Percentiles rank a stretch among this genome's conserved stretches.
These are phyloP conservation scores for Ajuga reptans DNA, from an alignment of 305 asterid species.

Conservation along the genomic window DNA sequence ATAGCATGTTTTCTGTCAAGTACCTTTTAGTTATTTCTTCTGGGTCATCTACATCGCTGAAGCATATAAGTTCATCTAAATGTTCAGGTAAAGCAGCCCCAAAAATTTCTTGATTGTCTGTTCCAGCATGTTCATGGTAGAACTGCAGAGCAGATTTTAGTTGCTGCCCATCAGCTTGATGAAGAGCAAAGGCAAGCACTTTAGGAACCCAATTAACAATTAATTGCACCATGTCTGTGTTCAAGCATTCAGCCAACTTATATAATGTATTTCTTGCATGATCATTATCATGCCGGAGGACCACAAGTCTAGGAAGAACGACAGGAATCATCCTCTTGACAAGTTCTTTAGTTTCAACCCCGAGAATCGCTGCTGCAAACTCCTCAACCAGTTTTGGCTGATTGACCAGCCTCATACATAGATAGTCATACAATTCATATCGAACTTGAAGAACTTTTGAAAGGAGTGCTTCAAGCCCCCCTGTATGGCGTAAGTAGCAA, in stretches of 20 bases:
- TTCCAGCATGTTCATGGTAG: constrained; percentile 60
- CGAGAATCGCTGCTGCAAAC: constrained; percentile 74
- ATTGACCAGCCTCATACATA: constrained; percentile 54
- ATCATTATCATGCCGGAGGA: constrained; percentile 47
- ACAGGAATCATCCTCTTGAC: constrained; percentile 78
- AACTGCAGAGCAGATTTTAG: constrained; percentile 59
- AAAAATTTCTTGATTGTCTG: constrained; percentile 62
- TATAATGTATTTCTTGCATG: constrained; percentile 54
- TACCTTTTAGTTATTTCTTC: constrained; percentile 71
- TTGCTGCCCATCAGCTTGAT: constrained; percentile 63
- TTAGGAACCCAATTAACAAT: constrained; percentile 71
- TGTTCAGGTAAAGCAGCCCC: constrained; percentile 77
- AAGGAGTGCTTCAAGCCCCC: constrained; percentile 67
- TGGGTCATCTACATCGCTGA: constrained; percentile 57
- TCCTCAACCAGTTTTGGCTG: constrained; percentile 72
- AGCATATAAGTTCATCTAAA: constrained; percentile 84
- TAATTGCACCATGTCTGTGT: constrained; percentile 62
- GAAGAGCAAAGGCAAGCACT: constrained; percentile 89
- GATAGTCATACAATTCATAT: constrained; percentile 71
- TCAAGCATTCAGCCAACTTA: constrained; percentile 66
- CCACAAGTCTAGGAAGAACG: constrained; percentile 87
- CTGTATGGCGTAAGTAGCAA: constrained; percentile 49
- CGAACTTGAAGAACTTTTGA: constrained; percentile 57
- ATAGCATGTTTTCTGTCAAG: constrained; percentile 13
- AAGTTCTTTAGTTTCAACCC: constrained; percentile 70